Percentiles rank a stretch among this genome's conserved stretches.
These are phyloP conservation scores for Paramecium octaurelia DNA, from an alignment of 73 alveolate genomes.

Conservation along the genomic window DNA sequence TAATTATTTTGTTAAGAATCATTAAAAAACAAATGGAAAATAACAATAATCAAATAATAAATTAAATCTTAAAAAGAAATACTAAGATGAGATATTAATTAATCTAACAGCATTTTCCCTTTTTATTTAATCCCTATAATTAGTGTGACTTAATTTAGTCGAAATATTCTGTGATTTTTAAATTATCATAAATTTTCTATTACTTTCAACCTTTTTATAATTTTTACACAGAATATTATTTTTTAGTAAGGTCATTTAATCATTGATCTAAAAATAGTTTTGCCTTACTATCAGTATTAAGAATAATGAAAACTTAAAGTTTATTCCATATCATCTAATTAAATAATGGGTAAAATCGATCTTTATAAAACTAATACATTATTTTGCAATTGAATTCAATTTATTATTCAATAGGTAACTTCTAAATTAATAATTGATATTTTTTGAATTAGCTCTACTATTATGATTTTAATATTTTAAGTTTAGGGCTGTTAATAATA, in stretches of 20 bases:
- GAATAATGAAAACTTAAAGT: not conserved
- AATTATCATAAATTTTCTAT: too few species aligned
- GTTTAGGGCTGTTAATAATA: not conserved
- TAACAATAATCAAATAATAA: too few species aligned
- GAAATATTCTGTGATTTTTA: too few species aligned
- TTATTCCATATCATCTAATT: not conserved
- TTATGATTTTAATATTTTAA: not conserved
- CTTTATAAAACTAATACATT: not conserved
- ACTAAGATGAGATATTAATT: too few species aligned
- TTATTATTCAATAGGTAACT: not conserved
- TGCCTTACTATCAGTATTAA: not conserved
- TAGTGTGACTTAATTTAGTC: too few species aligned
- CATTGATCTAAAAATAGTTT: not conserved
- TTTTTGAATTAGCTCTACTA: not conserved
- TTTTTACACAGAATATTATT: not conserved
- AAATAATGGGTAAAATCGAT: not conserved
- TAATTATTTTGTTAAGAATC: too few species aligned
- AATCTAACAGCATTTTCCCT: too few species aligned
- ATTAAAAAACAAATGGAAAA: too few species aligned
- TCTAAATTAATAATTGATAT: not conserved
- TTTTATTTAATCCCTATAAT: too few species aligned
- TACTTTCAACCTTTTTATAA: not conserved
- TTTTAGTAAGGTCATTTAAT: too few species aligned
- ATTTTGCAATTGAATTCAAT: not conserved
- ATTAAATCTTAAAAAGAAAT: too few species aligned